Base-by-base conservation (phyloP, 2,329 filamentous ascomycete genomes). In the Colletotrichum chrysophilum region DNA sequence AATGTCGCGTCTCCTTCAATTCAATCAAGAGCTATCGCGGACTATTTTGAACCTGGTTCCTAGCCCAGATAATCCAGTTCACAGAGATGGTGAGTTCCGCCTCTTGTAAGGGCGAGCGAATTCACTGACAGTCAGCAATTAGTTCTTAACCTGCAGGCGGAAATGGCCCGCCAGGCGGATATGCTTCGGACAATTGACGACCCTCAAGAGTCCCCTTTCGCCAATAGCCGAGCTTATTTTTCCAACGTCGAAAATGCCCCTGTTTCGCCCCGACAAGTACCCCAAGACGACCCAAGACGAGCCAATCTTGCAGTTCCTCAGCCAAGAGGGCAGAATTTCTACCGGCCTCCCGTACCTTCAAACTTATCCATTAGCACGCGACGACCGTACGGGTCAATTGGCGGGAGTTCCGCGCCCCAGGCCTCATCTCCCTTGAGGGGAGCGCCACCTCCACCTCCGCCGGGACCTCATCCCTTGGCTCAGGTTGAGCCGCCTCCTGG, bases 321-420 rank as follows among this genome's bases (percentile, higher is more conserved):
- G 77, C 85, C 89, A 58, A 90, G 92, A 77, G 87, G 90, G 76
- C 87, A 88, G 65, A 77, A 91, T 80, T 92, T 93, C 80, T 94
- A 96, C 83, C 92, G 95, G 32, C 93, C 95, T 43, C 92, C 94
- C 14, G 91, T 97, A 14, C 94, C 95, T 52, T 93, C 95, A n/a
- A 95, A 96, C 82, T 88, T 98, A 71, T 93, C 95, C 16, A 91
- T 93, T 72, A 94, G 93, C 78, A 93, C 95, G 18, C 89, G 91
- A 36, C 93, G 96, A 76, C 93, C 95, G 36, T 98, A 96, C 84
- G 96, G 96, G 66, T 98, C 96, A 26, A 96, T 98, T 81, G 93
- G 95, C 61, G 91, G 89, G 52, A 93, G 92, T 79, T 90, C 90
- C 36, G 90, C 90, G 74, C 88, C 90, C 43, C 94, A 94, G 77